phyloP scores from a whole-genome alignment of 2,329 filamentous ascomycete species.

The Tolypocladium tundrense region DNA sequence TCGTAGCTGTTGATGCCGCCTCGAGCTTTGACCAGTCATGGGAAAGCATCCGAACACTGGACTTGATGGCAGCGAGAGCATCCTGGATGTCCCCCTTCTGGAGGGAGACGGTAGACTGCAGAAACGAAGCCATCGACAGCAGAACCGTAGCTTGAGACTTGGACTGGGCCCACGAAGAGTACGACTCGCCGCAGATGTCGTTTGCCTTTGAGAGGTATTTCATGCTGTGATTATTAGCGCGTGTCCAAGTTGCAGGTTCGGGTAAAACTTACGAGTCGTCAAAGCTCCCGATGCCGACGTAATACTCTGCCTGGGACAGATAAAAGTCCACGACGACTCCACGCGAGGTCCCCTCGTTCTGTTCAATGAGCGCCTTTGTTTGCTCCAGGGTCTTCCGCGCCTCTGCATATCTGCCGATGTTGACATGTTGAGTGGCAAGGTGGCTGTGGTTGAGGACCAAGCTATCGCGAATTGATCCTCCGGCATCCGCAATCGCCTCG shows the following conservation, averaged over 20 bases:
- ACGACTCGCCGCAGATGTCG: slow-evolving; percentile 18
- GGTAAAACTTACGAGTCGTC: slow-evolving; percentile 42
- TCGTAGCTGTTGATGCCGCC: slow-evolving; percentile 9
- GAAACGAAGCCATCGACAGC: slow-evolving; percentile 28
- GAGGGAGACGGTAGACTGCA: slow-evolving; percentile 57
- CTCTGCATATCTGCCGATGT: slow-evolving; percentile 39
- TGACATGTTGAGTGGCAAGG: slow-evolving; percentile 42
- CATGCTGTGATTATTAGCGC: slow-evolving; percentile 10
- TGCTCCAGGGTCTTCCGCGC: slow-evolving; percentile 45
- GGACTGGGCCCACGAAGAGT: slow-evolving; percentile 21
- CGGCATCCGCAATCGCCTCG: slow-evolving; percentile 18
- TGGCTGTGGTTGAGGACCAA: slow-evolving; percentile 35
- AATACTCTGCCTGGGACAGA: slow-evolving; percentile 65
- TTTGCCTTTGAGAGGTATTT: slow-evolving; percentile 28
- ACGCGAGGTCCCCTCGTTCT: slow-evolving; percentile 24
- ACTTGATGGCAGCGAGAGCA: slow-evolving; percentile 47
- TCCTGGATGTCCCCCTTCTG: slow-evolving; percentile 48
- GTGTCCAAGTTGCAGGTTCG: not conserved
- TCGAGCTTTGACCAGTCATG: slow-evolving; percentile 47
- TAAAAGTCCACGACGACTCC: slow-evolving; percentile 45
- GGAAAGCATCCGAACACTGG: slow-evolving; percentile 44
- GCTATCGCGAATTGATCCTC: slow-evolving; percentile 23
- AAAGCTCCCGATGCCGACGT: slow-evolving; percentile 54
- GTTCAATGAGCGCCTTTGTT: slow-evolving; percentile 37
- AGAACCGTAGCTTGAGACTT: slow-evolving; percentile 21